Evolutionary conservation across 2,329 filamentous ascomycete species (phyloP).

Genomic region (Colletotrichum phormii): DNA sequence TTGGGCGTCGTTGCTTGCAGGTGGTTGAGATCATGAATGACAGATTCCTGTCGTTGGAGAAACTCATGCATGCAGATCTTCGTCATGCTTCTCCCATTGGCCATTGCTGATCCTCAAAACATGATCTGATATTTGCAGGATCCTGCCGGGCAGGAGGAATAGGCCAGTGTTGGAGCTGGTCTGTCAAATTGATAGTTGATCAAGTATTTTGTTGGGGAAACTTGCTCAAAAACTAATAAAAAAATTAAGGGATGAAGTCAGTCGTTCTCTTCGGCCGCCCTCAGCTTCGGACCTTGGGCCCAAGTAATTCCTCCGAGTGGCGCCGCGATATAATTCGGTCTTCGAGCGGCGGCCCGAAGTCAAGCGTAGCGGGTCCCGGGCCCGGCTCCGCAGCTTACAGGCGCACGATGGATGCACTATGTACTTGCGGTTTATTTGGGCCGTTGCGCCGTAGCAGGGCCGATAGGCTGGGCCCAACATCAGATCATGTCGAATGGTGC

Average conservation of each 20-base stretch:
- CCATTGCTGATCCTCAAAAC: not conserved
- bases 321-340: not conserved
- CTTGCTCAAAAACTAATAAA: not conserved
- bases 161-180: not conserved
- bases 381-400: not conserved
- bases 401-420: not conserved
- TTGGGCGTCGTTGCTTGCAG: not conserved
- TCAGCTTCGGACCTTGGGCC: not conserved
- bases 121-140: not conserved
- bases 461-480: constrained; percentile 18
- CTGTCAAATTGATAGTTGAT: not conserved
- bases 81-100: not conserved
- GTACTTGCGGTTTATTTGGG: not conserved
- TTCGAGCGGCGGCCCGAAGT: not conserved
- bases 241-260: not conserved
- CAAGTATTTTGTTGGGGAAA: not conserved
- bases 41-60: not conserved
- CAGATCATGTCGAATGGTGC: constrained; percentile 10
- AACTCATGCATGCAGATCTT: not conserved
- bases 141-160: not conserved
- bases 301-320: not conserved
- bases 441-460: constrained; percentile 20
- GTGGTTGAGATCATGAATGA: not conserved
- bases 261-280: not conserved
- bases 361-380: not conserved